Evolutionary conservation across 2,329 filamentous ascomycete genomes (phyloP), one percentile per base, ranked within the genome.

Genomic region (Amphichorda felina): DNA sequence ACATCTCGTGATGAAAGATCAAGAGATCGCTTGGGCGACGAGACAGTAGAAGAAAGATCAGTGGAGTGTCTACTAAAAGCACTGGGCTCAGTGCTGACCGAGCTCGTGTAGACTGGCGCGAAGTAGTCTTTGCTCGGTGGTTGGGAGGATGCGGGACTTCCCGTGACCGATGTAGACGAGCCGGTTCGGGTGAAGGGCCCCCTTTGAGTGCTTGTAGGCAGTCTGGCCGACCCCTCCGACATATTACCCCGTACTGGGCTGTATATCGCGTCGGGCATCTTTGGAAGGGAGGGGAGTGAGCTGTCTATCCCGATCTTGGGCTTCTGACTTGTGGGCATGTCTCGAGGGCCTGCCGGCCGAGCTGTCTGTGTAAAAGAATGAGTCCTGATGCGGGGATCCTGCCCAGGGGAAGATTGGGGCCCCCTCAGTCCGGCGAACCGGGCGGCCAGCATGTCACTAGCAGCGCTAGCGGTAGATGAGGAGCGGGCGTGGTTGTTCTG

Each of bases 161-260:
- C 47, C 14, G 45, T 43, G 3, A 49, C 18, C 2, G 67, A 68
- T 1, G 55, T 50, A 3, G 67, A 52, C 0, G 77, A 79, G 22
- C 68, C 70, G 15, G 68, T 74, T 30, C 75, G 66, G 36, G 69
- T 73, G 34, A 75, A 78, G 48, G 79, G 68, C 42, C 72, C 75
- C 13, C 79, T 66, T 2, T 78, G 70, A 4, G 73, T 77, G 45
- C 72, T 79, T 17, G 78, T 66, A 1, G 80, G 81, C 3, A 78
- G 67, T 28, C 77, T 69, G 8, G 81, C 71, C 17, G 73, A 68
- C 40, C 78, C 75, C 17, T 71, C 74, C 3, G 78, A 75, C 4
- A 79, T 65, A 38, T 76, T 81, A 19, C 82, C 83, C 24, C 81
- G 69, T 2, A 79, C 79, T n/a, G 82, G 82, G 46, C 77, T 86